Percentiles rank a stretch among this genome's conserved stretches.
phyloP scores from a whole-genome alignment of 73 alveolate species.

The Stentor roeselii region DNA sequence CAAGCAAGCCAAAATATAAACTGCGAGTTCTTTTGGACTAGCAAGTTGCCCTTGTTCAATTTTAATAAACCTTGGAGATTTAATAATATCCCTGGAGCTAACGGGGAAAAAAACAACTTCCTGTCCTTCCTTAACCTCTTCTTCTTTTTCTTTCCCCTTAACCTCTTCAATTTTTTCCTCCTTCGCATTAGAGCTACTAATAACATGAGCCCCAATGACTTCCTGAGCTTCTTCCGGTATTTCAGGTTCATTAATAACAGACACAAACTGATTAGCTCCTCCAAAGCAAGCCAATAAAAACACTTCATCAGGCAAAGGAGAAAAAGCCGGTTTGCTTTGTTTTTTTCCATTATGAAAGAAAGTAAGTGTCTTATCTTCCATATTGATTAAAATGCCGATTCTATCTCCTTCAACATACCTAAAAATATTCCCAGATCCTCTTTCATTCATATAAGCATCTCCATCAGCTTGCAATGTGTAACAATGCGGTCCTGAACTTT shows the following conservation, averaged over 20 bases:
- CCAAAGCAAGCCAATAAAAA: conserved; percentile 30
- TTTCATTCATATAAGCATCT: conserved; percentile 26
- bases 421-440: conserved; percentile 21
- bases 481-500: conserved; percentile 26
- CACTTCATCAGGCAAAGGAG: conserved; percentile 24
- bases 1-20: neutral
- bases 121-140: conserved; percentile 14
- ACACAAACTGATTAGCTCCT: conserved; percentile 25
- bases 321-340: conserved; percentile 19
- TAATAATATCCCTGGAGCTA: neutral
- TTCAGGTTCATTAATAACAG: conserved; percentile 24
- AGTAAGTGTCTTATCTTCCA: conserved; percentile 20
- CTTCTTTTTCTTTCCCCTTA: neutral
- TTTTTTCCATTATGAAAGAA: conserved; percentile 20
- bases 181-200: neutral
- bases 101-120: conserved; percentile 20
- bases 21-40: conserved; percentile 9
- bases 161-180: neutral
- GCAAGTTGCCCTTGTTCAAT: neutral
- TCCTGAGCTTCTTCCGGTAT: conserved; percentile 29
- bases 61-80: neutral
- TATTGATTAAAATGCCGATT: conserved; percentile 18
- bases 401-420: conserved; percentile 23
- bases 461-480: conserved; percentile 28
- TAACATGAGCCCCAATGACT: conserved; percentile 24